Evolutionary conservation across 2,329 filamentous ascomycete genomes (phyloP).

Genomic region (Remersonia thermophila): DNA sequence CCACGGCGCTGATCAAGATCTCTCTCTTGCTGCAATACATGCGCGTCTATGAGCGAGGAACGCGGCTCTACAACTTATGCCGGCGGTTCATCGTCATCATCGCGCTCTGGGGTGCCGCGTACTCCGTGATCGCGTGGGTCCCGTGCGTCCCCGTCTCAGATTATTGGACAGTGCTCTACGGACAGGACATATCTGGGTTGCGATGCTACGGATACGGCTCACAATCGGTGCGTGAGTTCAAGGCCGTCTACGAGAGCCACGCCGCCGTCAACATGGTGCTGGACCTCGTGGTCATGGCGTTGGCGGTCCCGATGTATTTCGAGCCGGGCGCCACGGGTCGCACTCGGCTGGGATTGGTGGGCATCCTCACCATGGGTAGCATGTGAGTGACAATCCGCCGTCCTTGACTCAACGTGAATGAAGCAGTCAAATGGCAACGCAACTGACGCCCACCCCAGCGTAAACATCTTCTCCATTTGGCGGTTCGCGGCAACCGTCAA

Average conservation of each 20-base stretch:
- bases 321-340: constrained; percentile 11
- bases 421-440: too few relatives aligned
- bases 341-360: constrained; percentile 20
- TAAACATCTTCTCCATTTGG: constrained; percentile 21
- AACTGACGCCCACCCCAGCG: neutral
- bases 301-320: constrained; percentile 24
- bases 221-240: constrained; percentile 15
- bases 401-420: too few relatives aligned
- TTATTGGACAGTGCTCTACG: constrained; percentile 4
- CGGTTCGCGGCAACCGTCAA: constrained; percentile 21
- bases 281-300: constrained; percentile 21
- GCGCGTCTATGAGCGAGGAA: constrained; percentile 21
- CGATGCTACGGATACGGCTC: constrained; percentile 24
- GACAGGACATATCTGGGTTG: constrained; percentile 13
- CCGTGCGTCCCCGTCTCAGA: constrained; percentile 17
- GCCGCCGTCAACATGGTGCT: constrained; percentile 23
- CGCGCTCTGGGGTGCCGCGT: constrained; percentile 21
- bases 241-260: constrained; percentile 23
- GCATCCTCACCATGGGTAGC: constrained; percentile 21
- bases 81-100: constrained; percentile 3
- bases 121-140: constrained; percentile 20
- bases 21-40: constrained; percentile 27
- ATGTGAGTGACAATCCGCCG: constrained; percentile 8
- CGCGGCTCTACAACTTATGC: constrained; percentile 17
- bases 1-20: constrained; percentile 26